Percentiles rank a stretch among this genome's conserved stretches.
phyloP scores from a whole-genome alignment of 495 filamentous ascomycete genomes.

The Penicillium arizonense region DNA sequence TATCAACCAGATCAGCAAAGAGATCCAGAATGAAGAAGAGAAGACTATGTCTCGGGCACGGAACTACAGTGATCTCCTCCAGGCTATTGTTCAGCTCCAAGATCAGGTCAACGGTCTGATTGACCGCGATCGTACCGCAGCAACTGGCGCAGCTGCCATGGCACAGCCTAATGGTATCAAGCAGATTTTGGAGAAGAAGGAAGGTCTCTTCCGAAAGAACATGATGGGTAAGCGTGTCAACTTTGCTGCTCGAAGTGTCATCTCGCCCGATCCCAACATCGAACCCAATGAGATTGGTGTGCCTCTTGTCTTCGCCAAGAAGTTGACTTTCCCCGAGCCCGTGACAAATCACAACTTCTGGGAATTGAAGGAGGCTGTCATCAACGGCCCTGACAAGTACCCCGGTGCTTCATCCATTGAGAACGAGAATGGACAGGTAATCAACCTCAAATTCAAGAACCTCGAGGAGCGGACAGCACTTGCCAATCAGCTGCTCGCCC shows the following conservation, averaged over 20 bases:
- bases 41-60: conserved; percentile 42
- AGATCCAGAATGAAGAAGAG: conserved; percentile 55
- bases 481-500: conserved; percentile 91
- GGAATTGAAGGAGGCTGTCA: conserved; percentile 92
- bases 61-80: conserved; percentile 60
- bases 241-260: conserved; percentile 95
- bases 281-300: conserved; percentile 99
- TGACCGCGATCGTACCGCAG: conserved; percentile 79
- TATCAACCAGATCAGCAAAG: conserved; percentile 73
- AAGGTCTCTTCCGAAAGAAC: conserved; percentile 96
- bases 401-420: conserved; percentile 93
- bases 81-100: conserved; percentile 78
- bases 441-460: conserved; percentile 83
- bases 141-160: conserved; percentile 62
- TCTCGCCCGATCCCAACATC: conserved; percentile 97
- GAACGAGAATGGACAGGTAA: conserved; percentile 88
- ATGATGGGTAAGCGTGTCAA: conserved; percentile 99
- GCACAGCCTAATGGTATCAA: conserved; percentile 71
- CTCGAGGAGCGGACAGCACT: conserved; percentile 79
- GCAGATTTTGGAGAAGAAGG: conserved; percentile 97
- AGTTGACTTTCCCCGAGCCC: conserved; percentile 94
- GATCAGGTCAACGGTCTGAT: conserved; percentile 87
- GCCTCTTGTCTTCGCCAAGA: conserved; percentile 92
- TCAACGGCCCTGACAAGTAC: conserved; percentile 91
- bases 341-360: conserved; percentile 97